Evolutionary conservation across 1,284 basidiomycete genomes (phyloP).

Genomic region (Ceratobasidium sp.): DNA sequence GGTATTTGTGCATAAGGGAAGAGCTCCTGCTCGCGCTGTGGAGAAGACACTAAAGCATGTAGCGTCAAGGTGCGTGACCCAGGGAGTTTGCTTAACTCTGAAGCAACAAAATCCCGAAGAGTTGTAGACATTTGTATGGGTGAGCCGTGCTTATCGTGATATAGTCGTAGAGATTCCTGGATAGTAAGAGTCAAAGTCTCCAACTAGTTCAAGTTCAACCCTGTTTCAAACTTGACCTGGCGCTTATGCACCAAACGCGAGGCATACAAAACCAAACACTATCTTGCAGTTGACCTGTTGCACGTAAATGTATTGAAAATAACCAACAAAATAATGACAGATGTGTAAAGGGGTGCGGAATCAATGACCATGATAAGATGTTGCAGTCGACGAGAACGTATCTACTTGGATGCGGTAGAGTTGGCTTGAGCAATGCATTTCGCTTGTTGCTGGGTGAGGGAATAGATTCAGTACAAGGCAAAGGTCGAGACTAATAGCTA

Average conservation of each 20-base stretch:
- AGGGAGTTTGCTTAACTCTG: conserved; percentile 45
- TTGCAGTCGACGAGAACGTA: not conserved
- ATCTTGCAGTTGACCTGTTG: conserved; percentile 14
- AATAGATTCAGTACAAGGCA: not conserved
- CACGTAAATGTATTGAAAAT: conserved; percentile 37
- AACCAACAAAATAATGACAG: conserved; percentile 35
- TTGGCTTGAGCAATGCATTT: conserved; percentile 23
- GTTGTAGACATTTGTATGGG: not conserved
- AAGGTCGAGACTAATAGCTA: not conserved
- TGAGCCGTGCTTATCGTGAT: too few relatives aligned
- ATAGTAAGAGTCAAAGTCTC: not conserved
- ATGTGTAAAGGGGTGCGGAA: not conserved
- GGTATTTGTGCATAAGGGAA: conserved; percentile 70
- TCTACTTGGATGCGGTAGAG: conserved; percentile 14
- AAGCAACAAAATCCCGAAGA: conserved; percentile 35
- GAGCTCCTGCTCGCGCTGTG: conserved; percentile 65
- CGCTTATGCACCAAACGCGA: conserved; percentile 6
- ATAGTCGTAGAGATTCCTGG: too few relatives aligned
- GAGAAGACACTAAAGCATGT: conserved; percentile 73
- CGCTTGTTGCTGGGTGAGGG: conserved; percentile 31
- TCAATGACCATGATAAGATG: not conserved
- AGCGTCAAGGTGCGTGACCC: conserved; percentile 68
- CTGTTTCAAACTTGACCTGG: not conserved
- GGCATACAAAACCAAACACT: conserved; percentile 21
- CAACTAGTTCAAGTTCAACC: not conserved